Evolutionary conservation across 495 filamentous ascomycete genomes (phyloP).

Genomic region (Hyaloscypha finlandica): DNA sequence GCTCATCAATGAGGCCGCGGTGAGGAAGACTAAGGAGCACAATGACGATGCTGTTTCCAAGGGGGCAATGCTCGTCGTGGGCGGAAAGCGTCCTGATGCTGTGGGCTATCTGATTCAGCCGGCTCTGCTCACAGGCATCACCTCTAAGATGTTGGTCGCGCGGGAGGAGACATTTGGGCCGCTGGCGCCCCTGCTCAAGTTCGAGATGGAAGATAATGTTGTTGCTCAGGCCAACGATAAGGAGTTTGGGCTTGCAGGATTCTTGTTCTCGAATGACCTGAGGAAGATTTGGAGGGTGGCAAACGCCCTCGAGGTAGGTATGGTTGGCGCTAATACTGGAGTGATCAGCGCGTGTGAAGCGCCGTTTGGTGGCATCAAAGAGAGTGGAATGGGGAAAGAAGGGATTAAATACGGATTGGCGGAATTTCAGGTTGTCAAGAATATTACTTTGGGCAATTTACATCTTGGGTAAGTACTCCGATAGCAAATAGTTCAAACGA

Average conservation of each 20-base stretch:
- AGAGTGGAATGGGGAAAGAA: constrained; percentile 87
- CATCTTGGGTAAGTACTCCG: no score
- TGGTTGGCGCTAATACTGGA: constrained; percentile 26
- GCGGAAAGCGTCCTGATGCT: neutral
- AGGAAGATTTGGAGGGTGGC: neutral
- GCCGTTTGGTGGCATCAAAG: constrained; percentile 90
- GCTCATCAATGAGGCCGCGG: neutral
- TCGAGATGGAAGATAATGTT: neutral
- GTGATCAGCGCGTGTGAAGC: constrained; percentile 58
- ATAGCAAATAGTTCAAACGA: no score
- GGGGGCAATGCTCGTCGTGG: neutral
- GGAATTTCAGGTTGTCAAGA: constrained; percentile 88
- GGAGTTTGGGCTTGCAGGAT: neutral
- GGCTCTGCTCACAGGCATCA: neutral
- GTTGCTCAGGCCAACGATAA: neutral
- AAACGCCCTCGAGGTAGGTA: neutral
- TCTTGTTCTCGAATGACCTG: neutral
- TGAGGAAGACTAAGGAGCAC: neutral
- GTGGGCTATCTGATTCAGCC: neutral
- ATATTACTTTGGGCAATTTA: constrained; percentile 65
- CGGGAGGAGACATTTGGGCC: neutral
- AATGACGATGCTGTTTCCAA: neutral
- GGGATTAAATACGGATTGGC: constrained; percentile 87
- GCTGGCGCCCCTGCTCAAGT: neutral
- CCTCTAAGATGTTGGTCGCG: neutral